These are phyloP conservation scores for Ophiostoma populinum DNA, from an alignment of 2,329 filamentous ascomycete genomes.

Conservation along the genomic window DNA sequence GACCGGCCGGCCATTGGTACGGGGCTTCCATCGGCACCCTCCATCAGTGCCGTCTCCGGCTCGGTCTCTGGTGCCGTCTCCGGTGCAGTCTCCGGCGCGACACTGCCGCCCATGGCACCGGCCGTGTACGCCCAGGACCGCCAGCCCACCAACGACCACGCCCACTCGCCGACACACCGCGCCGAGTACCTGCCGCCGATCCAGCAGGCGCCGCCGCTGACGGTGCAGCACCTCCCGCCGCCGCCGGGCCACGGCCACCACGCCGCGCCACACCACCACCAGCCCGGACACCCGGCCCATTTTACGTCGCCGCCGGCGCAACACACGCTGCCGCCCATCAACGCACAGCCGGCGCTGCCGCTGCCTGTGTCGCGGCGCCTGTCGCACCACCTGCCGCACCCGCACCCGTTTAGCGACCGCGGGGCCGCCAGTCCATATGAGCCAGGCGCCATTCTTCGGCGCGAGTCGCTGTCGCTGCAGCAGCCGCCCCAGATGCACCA, in stretches of 20 bases:
- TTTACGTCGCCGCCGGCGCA: constrained; percentile 5
- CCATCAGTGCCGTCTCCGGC: not conserved
- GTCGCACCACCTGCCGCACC: constrained; percentile 2
- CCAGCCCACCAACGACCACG: constrained; percentile 22
- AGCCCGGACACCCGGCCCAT: constrained; percentile 2
- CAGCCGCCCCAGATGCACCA: not conserved
- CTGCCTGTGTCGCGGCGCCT: constrained; percentile 1
- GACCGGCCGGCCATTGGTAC: no score
- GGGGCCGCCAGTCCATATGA: constrained; percentile 2
- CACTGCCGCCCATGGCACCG: not conserved
- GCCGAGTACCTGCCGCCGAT: constrained; percentile 4
- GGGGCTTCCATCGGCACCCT: no score
- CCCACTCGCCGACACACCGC: not conserved
- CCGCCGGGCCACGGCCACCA: constrained; percentile 2
- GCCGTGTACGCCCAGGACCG: constrained; percentile 32
- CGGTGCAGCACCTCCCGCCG: constrained; percentile 2
- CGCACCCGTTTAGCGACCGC: constrained; percentile 4
- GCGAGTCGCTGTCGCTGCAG: constrained; percentile 4
- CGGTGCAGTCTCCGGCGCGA: not conserved
- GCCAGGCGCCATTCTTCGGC: not conserved
- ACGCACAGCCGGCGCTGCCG: constrained; percentile 3
- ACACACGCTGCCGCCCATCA: constrained; percentile 5
- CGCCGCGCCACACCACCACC: not conserved
- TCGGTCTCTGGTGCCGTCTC: not conserved
- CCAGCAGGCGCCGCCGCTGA: constrained; percentile 1